These are phyloP conservation scores for Ophiostoma novo-ulmi DNA, from an alignment of 2,329 filamentous ascomycete species.

Conservation along the genomic window DNA sequence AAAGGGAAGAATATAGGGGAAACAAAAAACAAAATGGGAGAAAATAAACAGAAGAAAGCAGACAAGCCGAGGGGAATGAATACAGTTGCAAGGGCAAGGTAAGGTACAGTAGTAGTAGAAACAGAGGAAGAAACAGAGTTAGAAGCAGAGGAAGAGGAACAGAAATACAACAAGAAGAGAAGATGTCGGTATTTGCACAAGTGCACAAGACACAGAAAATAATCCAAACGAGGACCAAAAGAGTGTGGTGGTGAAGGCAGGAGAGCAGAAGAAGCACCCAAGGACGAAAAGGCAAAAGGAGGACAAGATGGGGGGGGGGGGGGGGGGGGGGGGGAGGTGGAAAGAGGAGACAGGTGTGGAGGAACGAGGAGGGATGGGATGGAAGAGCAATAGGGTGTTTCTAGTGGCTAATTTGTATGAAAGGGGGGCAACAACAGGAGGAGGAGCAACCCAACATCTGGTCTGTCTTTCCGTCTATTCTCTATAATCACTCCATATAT, in stretches of 20 bases:
- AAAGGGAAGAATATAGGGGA: not conserved
- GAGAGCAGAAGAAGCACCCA: not conserved
- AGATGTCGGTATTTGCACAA: slow-evolving; percentile 16
- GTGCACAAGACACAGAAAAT: not conserved
- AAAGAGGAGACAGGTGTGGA: slow-evolving; percentile 9
- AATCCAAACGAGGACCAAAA: slow-evolving; percentile 20
- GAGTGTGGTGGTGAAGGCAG: slow-evolving; percentile 22
- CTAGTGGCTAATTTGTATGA: slow-evolving; percentile 1
- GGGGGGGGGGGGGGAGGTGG: not conserved
- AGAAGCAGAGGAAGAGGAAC: slow-evolving; percentile 14
- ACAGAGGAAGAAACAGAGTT: slow-evolving; percentile 1
- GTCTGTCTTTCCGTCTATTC: not conserved
- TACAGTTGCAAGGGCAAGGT: slow-evolving; percentile 3
- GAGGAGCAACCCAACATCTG: not conserved
- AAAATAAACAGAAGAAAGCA: not conserved
- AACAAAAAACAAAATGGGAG: not conserved
- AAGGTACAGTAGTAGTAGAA: slow-evolving; percentile 10
- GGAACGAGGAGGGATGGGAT: slow-evolving; percentile 18
- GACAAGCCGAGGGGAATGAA: slow-evolving; percentile 2
- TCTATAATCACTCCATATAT: not conserved
- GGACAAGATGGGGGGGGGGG: slow-evolving; percentile 15
- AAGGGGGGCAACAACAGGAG: slow-evolving; percentile 15
- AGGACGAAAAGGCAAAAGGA: slow-evolving; percentile 10
- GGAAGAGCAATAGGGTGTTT: slow-evolving; percentile 4
- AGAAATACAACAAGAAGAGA: slow-evolving; percentile 17